These are phyloP conservation scores for Calonectria montana DNA, from an alignment of 2,329 filamentous ascomycete genomes.

Conservation along the genomic window DNA sequence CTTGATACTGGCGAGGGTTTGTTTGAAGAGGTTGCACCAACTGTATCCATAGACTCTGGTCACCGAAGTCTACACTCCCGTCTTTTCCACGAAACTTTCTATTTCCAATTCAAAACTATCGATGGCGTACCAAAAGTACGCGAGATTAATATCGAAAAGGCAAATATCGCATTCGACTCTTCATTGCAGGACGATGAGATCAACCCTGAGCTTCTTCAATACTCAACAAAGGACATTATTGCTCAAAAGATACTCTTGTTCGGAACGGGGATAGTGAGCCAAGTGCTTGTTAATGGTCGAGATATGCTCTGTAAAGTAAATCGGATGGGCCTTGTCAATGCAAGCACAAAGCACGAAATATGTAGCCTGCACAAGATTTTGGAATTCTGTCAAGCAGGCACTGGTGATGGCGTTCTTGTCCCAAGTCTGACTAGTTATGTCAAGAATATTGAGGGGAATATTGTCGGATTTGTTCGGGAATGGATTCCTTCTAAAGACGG, in stretches of 20 bases:
- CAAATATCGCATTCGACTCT: neutral
- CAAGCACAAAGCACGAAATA: neutral
- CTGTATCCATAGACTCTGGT: neutral
- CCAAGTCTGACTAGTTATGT: neutral
- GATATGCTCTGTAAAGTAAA: neutral
- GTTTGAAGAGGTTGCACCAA: neutral
- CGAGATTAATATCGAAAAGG: neutral
- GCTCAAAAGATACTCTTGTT: neutral
- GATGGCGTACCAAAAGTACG: neutral
- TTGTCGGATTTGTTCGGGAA: neutral
- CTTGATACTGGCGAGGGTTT: neutral
- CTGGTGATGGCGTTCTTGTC: neutral
- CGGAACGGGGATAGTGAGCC: neutral
- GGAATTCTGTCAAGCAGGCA: neutral
- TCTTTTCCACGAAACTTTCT: neutral
- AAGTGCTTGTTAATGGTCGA: neutral
- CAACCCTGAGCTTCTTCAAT: neutral
- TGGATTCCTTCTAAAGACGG: neutral
- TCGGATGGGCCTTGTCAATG: neutral
- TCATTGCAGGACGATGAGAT: neutral
- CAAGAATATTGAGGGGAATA: neutral
- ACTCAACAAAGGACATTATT: neutral
- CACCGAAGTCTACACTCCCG: neutral
- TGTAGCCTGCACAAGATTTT: neutral
- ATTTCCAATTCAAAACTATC: neutral